A percentile compares a stretch with the other conserved stretches of the same genome.
These are phyloP conservation scores for Phytophthora litchii DNA, from an alignment of 352 stramenopile species.

Conservation along the genomic window DNA sequence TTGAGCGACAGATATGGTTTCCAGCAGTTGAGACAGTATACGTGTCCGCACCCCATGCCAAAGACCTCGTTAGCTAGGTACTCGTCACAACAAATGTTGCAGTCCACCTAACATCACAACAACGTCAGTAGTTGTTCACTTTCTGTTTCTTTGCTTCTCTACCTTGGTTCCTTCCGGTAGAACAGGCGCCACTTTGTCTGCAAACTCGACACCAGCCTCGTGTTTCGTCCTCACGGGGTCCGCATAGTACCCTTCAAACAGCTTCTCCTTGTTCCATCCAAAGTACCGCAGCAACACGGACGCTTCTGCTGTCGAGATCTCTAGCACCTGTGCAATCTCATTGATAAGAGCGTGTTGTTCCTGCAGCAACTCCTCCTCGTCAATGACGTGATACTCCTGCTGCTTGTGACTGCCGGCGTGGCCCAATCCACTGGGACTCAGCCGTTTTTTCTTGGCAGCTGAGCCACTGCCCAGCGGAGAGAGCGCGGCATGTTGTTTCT, in stretches of 20 bases:
- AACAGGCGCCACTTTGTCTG: slow-evolving; percentile 38
- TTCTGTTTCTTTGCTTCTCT: slow-evolving; percentile 1
- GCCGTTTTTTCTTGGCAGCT: slow-evolving; percentile 75
- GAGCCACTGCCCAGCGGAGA: slow-evolving; percentile 51
- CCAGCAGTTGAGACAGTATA: slow-evolving; percentile 95
- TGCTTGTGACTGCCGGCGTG: slow-evolving; percentile 28
- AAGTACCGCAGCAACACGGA: slow-evolving; percentile 85
- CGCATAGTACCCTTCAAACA: slow-evolving; percentile 87
- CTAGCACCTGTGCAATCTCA: slow-evolving; percentile 82
- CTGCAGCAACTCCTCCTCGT: slow-evolving; percentile 77
- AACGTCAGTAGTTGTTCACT: slow-evolving; percentile 7
- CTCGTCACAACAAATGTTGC: slow-evolving; percentile 96
- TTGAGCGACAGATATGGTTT: slow-evolving; percentile 87
- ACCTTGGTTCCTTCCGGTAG: slow-evolving; percentile 52
- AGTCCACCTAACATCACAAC: slow-evolving; percentile 55
- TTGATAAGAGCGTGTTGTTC: slow-evolving; percentile 67
- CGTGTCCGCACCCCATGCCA: slow-evolving; percentile 96
- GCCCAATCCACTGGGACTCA: slow-evolving; percentile 48
- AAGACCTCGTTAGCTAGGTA: slow-evolving; percentile 76
- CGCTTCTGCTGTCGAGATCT: slow-evolving; percentile 63
- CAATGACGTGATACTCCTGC: slow-evolving; percentile 84
- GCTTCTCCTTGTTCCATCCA: slow-evolving; percentile 91
- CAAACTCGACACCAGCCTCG: slow-evolving; percentile 68
- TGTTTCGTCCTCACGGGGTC: slow-evolving; percentile 64
- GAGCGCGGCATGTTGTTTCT: slow-evolving; percentile 47